Evolutionary conservation across 1,139 yeast species (phyloP).

Genomic region (Protomyces gravidus): DNA sequence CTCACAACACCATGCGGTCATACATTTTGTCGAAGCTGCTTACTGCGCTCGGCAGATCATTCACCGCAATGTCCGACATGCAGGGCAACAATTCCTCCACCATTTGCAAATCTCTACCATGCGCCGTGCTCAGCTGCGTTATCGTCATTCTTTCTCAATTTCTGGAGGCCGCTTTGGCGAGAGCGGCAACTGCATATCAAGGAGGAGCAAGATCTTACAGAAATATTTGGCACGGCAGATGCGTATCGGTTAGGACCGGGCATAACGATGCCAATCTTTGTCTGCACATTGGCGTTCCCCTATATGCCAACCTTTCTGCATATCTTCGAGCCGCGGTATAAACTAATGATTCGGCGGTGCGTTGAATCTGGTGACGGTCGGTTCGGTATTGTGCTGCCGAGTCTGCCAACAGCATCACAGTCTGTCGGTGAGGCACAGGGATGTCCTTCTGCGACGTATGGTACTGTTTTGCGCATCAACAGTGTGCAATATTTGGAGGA

Average conservation of each 20-base stretch:
- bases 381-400: constrained; percentile 24
- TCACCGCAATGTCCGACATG: constrained; percentile 30
- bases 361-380: constrained; percentile 26
- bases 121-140: constrained; percentile 18
- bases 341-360: constrained; percentile 29
- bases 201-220: constrained; percentile 8
- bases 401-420: neutral
- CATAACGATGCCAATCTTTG: constrained; percentile 28
- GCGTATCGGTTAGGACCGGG: constrained; percentile 27
- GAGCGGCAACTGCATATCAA: constrained; percentile 14
- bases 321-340: constrained; percentile 31
- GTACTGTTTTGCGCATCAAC: constrained; percentile 20
- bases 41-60: constrained; percentile 29
- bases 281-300: constrained; percentile 31
- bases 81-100: constrained; percentile 28
- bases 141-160: constrained; percentile 9
- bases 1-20: constrained; percentile 31
- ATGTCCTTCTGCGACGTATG: constrained; percentile 23
- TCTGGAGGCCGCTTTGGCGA: constrained; percentile 20
- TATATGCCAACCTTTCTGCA: constrained; percentile 30
- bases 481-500: constrained; percentile 26
- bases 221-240: constrained; percentile 21
- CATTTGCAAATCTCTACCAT: constrained; percentile 22
- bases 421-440: constrained; percentile 21
- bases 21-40: constrained; percentile 29